Evolutionary conservation across 148 eudicot genomes (phyloP).

Genomic region (Gaultheria prostrata): DNA sequence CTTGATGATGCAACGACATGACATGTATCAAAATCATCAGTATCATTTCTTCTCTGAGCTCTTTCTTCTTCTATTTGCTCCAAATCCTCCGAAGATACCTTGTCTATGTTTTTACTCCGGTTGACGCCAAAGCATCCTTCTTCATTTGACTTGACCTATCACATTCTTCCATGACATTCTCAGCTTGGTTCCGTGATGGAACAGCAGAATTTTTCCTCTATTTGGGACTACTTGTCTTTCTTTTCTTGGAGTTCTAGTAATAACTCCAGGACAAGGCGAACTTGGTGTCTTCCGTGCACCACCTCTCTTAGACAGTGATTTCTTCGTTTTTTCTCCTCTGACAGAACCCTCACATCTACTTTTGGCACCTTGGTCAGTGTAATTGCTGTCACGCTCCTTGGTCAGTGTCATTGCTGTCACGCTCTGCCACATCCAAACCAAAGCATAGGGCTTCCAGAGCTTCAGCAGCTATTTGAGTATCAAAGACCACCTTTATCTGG

Average conservation of each 20-base stretch:
- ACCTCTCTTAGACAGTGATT: slow-evolving; percentile 17
- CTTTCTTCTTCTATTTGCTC: slow-evolving; percentile 19
- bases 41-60: slow-evolving; percentile 11
- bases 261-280: slow-evolving; percentile 27
- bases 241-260: slow-evolving; percentile 33
- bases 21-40: neutral
- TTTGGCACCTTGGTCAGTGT: slow-evolving; percentile 24
- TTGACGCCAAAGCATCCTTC: slow-evolving; percentile 13
- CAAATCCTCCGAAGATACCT: slow-evolving; percentile 13
- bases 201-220: slow-evolving; percentile 18
- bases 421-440: slow-evolving; percentile 33
- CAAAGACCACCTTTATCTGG: too few species aligned
- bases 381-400: slow-evolving; percentile 16
- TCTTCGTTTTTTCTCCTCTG: slow-evolving; percentile 21
- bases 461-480: slow-evolving; percentile 98
- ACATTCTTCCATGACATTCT: slow-evolving; percentile 15
- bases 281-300: slow-evolving; percentile 25
- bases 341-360: slow-evolving; percentile 14
- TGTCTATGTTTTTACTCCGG: slow-evolving; percentile 15
- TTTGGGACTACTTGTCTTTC: slow-evolving; percentile 9
- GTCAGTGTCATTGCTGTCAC: too few species aligned
- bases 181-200: slow-evolving; percentile 23
- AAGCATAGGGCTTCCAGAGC: slow-evolving; percentile 71
- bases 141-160: slow-evolving; percentile 21
- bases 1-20: slow-evolving; percentile 11